phyloP scores from a whole-genome alignment of 345 rosid species.

The Hibiscus trionum region DNA sequence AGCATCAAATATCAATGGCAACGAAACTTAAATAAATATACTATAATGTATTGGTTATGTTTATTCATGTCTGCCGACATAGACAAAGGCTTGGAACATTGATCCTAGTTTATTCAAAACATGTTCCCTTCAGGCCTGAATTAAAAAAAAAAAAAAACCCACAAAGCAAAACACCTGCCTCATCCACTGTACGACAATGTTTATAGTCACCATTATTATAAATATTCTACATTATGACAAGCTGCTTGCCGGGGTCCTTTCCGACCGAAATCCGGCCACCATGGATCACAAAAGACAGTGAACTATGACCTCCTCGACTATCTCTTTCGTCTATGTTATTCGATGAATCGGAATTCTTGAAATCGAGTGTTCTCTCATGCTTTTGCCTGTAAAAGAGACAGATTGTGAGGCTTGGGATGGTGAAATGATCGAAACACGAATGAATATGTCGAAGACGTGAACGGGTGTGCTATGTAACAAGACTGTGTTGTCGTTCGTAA shows the following conservation, averaged over 20 bases:
- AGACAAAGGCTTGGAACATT: slow-evolving; percentile 1
- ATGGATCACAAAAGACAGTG: not conserved
- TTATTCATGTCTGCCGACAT: slow-evolving; percentile 10
- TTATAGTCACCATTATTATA: slow-evolving; percentile 1
- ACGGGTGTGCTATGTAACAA: not conserved
- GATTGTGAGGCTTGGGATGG: not conserved
- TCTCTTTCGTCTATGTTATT: not conserved
- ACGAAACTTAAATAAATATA: too few species aligned
- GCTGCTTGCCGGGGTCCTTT: not conserved
- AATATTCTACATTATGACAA: not conserved
- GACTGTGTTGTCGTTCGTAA: not conserved
- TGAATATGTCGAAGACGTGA: not conserved
- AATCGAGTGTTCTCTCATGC: not conserved
- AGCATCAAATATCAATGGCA: too few species aligned
- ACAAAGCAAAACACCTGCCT: not conserved
- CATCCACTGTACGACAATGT: not conserved
- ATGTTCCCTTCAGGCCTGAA: not conserved
- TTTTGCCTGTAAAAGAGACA: slow-evolving; percentile 11
- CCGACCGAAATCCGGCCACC: not conserved
- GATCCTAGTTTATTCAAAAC: slow-evolving; percentile 9
- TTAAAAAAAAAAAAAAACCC: not conserved
- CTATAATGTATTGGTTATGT: not conserved
- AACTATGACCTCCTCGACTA: not conserved
- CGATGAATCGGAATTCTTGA: slow-evolving; percentile 6
- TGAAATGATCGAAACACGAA: not conserved